A percentile compares a stretch with the other conserved stretches of the same genome.
phyloP scores from a whole-genome alignment of 2,329 filamentous ascomycete species.

The Ophiostoma perfectum region DNA sequence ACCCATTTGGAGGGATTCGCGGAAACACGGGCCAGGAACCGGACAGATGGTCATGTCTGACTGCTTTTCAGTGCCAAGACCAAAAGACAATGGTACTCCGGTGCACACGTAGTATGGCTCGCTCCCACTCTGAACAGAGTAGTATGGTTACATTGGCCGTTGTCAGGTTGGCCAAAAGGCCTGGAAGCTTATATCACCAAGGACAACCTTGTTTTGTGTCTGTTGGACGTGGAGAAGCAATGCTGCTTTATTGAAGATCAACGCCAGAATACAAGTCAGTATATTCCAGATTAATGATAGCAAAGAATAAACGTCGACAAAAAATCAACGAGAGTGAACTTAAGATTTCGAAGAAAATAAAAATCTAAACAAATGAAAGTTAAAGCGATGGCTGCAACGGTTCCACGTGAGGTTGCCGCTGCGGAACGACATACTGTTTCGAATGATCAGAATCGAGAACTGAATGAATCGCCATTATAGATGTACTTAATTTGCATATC shows the following conservation, averaged over 20 bases:
- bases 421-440: too few relatives aligned
- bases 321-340: too few relatives aligned
- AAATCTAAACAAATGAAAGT: too few relatives aligned
- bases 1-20: neutral
- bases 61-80: neutral
- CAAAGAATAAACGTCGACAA: too few relatives aligned
- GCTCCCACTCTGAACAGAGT: neutral
- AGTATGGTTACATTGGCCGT: neutral
- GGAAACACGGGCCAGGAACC: neutral
- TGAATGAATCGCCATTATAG: too few relatives aligned
- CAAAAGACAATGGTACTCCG: neutral
- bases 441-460: too few relatives aligned
- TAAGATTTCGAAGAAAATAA: too few relatives aligned
- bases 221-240: neutral
- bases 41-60: neutral
- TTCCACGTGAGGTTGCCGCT: too few relatives aligned
- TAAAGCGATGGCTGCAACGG: too few relatives aligned
- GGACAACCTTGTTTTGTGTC: neutral
- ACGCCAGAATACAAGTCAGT: neutral
- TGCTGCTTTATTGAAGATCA: neutral
- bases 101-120: neutral
- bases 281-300: too few relatives aligned
- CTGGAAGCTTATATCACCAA: neutral
- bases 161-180: neutral
- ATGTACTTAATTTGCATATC: too few relatives aligned